Base-by-base conservation (phyloP, 2,329 filamentous ascomycete species). In the Aspergillus calidoustus region DNA sequence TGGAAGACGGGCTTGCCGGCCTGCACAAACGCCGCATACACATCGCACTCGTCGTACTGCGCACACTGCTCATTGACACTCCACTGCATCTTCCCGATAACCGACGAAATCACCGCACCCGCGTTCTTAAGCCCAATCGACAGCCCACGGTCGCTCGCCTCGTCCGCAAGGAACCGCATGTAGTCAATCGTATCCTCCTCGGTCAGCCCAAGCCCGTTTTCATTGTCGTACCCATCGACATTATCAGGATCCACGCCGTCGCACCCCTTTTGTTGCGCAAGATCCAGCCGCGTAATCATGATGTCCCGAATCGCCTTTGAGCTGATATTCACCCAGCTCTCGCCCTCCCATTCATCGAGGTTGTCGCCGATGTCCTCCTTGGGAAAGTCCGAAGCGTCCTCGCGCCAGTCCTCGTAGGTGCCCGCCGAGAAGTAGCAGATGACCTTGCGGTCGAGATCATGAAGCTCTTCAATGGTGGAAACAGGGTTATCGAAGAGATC, bases 391-490 rank as follows among this genome's bases (percentile, higher is more conserved):
- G 70, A 71, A 19, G 82, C 80, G 71, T 92, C 90, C 0, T 81
- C 75, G 3, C 89, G 82, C 78, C 83, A 86, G 55, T 86, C 72
- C 74, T 92, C 90, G 68, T 84, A 91, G 7, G 86, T 88, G 1
- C 90, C 90, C 0, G 88, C 89, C 55, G 86, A 89, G 78, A 92
- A 92, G 76, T 92, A 92, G 79, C 90, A 92, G 61, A 92, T 88
- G 57, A 91, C 85, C 64, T 84, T 87, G 70, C 85, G 85, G 8
- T 82, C 84, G 30, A 80, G 69, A 3, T 67, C 65, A 47, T 87
- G 83, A 15, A 89, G 76, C 5, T 73, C 71, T 3, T 74, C 63
- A 54, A 88, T 84, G 1, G 77, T 81, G 7, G 75, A 70, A 15
- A 78, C 76, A 6, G 77, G 73, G 54, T 84, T 85, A 60, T 83